Evolutionary conservation across 148 eudicot genomes (phyloP), one percentile per base, ranked within the genome.

Genomic region (Chenopodium suecicum): DNA sequence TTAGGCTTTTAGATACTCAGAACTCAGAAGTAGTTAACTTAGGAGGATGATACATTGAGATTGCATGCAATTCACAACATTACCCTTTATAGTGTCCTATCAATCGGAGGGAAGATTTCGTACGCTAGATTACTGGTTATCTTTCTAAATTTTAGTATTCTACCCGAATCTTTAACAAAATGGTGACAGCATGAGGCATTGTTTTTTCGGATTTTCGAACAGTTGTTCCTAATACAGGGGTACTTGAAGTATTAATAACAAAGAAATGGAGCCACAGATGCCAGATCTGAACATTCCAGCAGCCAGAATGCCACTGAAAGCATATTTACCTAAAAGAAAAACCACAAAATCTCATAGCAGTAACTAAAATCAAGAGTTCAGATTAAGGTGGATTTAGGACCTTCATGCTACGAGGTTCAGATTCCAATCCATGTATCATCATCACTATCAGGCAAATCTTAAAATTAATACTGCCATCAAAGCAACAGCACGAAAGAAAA

Each of bases 401-500:
- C 34, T 65, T 67, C 29, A 52, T 27, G 67, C 62, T 44, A 17
- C 8, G 17, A 48, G 19, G 66, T 41, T 37, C 66, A 31, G 47
- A 44, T 23, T 44, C 62, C 17, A 56, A 56, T 56, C 20, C 62
- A 56, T 13, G 7, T 27, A 32, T 23, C 32, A 19, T 52, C 7
- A 69, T 79, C 79, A 58, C 29, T 23, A 69, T 93, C 87, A 94
- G 20, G 89, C 97, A 74, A 94, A 78, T 87, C 89, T 91, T 83
- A 94, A 82, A 58, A 90, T 84, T 34, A 86, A 85, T 50, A 94
- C 77, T 22, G 82, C 91, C 89, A 89, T 86, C 76, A 90, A 77
- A 9, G 95, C 83, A 29, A 84, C 89, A 34, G 87, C 93, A 76
- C 95, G 80, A 78, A 94, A 88, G 84, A 82, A 78, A 62, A 94